These are phyloP conservation scores for Zymoseptoria pseudotritici DNA, from an alignment of 2,329 filamentous ascomycete species.

Conservation along the genomic window DNA sequence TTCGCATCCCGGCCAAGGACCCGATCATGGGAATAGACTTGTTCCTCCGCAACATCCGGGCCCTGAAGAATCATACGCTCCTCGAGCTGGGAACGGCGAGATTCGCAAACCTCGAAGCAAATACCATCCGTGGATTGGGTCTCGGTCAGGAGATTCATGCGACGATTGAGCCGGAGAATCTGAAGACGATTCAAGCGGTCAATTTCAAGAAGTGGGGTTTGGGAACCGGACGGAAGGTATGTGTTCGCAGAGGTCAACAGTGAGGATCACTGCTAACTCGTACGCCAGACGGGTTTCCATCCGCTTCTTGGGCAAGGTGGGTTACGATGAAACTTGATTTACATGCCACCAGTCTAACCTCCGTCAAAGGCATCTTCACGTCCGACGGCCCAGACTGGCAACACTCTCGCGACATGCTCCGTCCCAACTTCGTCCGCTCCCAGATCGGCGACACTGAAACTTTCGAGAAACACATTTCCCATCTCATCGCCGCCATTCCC, in stretches of 20 bases:
- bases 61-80: slow-evolving; percentile 32
- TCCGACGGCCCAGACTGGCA: slow-evolving; percentile 36
- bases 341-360: not conserved
- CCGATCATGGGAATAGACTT: slow-evolving; percentile 48
- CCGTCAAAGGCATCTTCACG: slow-evolving; percentile 33
- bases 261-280: not conserved
- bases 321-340: not conserved
- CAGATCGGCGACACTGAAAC: slow-evolving; percentile 49
- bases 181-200: slow-evolving; percentile 40
- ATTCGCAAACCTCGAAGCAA: slow-evolving; percentile 26
- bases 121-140: slow-evolving; percentile 35
- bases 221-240: slow-evolving; percentile 24
- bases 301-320: slow-evolving; percentile 39
- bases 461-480: slow-evolving; percentile 53
- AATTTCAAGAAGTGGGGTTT: slow-evolving; percentile 43
- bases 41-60: slow-evolving; percentile 35
- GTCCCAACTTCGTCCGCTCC: slow-evolving; percentile 47
- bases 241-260: not conserved
- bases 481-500: slow-evolving; percentile 54
- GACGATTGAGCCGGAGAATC: slow-evolving; percentile 42
- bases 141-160: slow-evolving; percentile 29
- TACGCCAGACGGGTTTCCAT: slow-evolving; percentile 26
- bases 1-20: slow-evolving; percentile 45
- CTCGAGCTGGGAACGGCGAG: slow-evolving; percentile 30
- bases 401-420: slow-evolving; percentile 40